phyloP scores from a whole-genome alignment of 345 rosid species.

The Populus nigra region DNA sequence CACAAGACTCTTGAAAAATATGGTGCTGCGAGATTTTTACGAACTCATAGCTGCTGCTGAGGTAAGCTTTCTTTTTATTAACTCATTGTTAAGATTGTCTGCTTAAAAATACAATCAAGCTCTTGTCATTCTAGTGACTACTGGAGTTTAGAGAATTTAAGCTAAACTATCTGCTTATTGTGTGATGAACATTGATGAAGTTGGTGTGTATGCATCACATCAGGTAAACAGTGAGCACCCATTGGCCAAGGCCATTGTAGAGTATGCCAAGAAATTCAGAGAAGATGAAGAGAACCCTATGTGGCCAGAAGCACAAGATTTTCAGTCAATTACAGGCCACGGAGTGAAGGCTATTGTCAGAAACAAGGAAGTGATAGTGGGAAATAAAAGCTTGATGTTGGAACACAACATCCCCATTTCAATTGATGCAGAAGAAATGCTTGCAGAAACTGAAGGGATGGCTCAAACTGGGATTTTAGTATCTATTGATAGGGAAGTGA shows the following conservation, averaged over 20 bases:
- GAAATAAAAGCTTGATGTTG: slow-evolving; percentile 76
- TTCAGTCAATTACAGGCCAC: slow-evolving; percentile 72
- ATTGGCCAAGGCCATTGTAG: slow-evolving; percentile 80
- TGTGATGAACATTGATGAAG: not conserved
- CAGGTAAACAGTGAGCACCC: slow-evolving; percentile 94
- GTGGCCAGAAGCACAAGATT: slow-evolving; percentile 83
- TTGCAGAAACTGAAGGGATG: slow-evolving; percentile 67
- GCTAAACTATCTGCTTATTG: not conserved
- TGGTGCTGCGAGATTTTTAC: slow-evolving; percentile 72
- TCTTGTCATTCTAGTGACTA: not conserved
- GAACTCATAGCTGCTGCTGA: slow-evolving; percentile 83
- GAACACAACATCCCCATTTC: slow-evolving; percentile 43
- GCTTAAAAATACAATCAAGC: too few relatives aligned
- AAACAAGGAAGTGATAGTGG: slow-evolving; percentile 61
- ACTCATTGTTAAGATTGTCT: not conserved
- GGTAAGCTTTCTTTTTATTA: slow-evolving; percentile 36
- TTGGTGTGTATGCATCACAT: not conserved
- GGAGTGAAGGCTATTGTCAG: slow-evolving; percentile 75
- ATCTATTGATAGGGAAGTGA: slow-evolving; percentile 53
- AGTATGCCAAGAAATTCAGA: slow-evolving; percentile 71
- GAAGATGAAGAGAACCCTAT: slow-evolving; percentile 69
- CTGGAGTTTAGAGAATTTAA: not conserved
- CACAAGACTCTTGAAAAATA: slow-evolving; percentile 63
- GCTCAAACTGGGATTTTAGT: slow-evolving; percentile 85
- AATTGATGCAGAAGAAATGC: slow-evolving; percentile 61